Percentiles rank a stretch among this genome's conserved stretches.
These are phyloP conservation scores for Albophoma yamanashiensis DNA, from an alignment of 2,329 filamentous ascomycete species.

Conservation along the genomic window DNA sequence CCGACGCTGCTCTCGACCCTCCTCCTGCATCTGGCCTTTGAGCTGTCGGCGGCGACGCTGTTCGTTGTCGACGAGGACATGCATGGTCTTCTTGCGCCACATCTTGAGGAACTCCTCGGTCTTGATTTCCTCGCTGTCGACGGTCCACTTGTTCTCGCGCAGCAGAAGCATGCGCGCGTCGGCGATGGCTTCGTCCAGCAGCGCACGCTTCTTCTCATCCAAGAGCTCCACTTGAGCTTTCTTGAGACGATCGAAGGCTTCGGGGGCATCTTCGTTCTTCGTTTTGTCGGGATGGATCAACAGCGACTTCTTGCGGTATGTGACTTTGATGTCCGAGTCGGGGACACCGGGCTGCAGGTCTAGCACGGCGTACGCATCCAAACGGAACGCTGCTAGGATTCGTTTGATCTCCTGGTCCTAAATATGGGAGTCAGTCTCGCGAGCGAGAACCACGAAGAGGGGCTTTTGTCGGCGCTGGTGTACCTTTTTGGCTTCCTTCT, in stretches of 20 bases:
- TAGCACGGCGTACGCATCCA: slow-evolving; percentile 72
- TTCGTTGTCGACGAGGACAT: slow-evolving; percentile 89
- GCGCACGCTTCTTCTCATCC: slow-evolving; percentile 83
- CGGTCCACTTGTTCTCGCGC: slow-evolving; percentile 85
- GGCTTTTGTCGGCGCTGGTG: slow-evolving; percentile 9
- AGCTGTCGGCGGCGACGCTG: slow-evolving; percentile 71
- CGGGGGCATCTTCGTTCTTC: slow-evolving; percentile 77
- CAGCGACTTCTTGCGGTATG: slow-evolving; percentile 95
- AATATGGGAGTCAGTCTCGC: slow-evolving; percentile 7
- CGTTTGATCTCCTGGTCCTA: slow-evolving; percentile 93
- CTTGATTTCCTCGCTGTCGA: slow-evolving; percentile 78
- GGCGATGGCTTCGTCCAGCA: slow-evolving; percentile 88
- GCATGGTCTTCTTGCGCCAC: slow-evolving; percentile 84
- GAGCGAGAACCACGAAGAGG: neutral
- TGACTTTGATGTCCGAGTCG: slow-evolving; percentile 89
- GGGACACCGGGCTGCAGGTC: slow-evolving; percentile 92
- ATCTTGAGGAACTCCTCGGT: slow-evolving; percentile 71
- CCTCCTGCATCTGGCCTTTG: slow-evolving; percentile 93
- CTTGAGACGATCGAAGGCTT: slow-evolving; percentile 92
- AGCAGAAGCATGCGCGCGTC: slow-evolving; percentile 93
- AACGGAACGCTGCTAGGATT: slow-evolving; percentile 81
- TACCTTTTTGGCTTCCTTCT: slow-evolving; percentile 79
- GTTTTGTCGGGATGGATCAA: slow-evolving; percentile 99
- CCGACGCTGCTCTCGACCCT: slow-evolving; percentile 78
- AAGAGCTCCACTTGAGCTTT: slow-evolving; percentile 87